These are phyloP conservation scores for Tremella fuciformis DNA, from an alignment of 768 basidiomycete species.

Conservation along the genomic window DNA sequence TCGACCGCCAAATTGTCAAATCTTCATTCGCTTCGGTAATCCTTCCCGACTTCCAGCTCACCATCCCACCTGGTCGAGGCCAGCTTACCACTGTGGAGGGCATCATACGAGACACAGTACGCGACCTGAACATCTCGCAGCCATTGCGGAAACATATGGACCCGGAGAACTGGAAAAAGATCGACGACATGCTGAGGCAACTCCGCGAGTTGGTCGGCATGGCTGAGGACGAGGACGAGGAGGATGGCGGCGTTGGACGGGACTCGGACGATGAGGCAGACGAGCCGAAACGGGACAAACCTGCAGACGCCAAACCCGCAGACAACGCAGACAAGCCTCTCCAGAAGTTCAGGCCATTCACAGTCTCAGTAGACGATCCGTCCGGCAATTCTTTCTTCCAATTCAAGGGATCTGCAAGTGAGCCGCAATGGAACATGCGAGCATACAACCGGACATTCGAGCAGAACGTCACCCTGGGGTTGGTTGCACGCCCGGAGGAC, in stretches of 20 bases:
- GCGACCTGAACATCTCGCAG: conserved; percentile 78
- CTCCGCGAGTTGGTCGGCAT: conserved; percentile 41
- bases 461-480: conserved; percentile 76
- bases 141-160: conserved; percentile 73
- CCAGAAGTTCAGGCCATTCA: conserved; percentile 63
- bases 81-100: conserved; percentile 98
- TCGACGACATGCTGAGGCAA: conserved; percentile 69
- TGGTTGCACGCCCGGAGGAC: conserved; percentile 56
- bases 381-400: conserved; percentile 96
- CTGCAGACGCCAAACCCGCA: conserved; percentile 55
- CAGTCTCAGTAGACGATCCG: conserved; percentile 83
- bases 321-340: too few species aligned
- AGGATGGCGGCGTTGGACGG: conserved; percentile 62
- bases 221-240: conserved; percentile 43
- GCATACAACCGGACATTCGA: conserved; percentile 74
- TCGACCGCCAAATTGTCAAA: conserved; percentile 90
- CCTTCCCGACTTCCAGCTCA: conserved; percentile 85
- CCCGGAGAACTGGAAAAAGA: conserved; percentile 66
- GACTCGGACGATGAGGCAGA: conserved; percentile 57
- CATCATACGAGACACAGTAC: conserved; percentile 72
- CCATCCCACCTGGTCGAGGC: conserved; percentile 79
- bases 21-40: conserved; percentile 74
- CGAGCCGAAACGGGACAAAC: conserved; percentile 45
- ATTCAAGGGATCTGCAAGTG: conserved; percentile 77
- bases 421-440: conserved; percentile 87